A percentile compares a stretch with the other conserved stretches of the same genome.
phyloP scores from a whole-genome alignment of 305 asterid genomes.

The Andrographis paniculata region DNA sequence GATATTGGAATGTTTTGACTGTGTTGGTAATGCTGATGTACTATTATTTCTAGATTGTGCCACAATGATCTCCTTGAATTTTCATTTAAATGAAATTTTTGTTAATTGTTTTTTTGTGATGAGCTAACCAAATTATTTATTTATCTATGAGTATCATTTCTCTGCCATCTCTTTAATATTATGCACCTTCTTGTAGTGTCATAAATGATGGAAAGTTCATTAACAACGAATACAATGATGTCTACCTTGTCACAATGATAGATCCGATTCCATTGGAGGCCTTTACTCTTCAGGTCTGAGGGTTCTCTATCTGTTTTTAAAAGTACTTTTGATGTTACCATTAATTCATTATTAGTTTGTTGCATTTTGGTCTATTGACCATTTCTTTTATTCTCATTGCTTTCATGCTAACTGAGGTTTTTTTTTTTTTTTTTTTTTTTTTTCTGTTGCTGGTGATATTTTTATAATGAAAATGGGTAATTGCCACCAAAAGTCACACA shows the following conservation, averaged over 20 bases:
- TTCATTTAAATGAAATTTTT: too few species aligned
- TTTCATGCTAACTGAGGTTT: conserved; percentile 4
- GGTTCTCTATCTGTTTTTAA: conserved; percentile 13
- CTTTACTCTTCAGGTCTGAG: conserved; percentile 83
- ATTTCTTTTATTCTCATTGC: conserved; percentile 1
- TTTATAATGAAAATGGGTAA: background rate
- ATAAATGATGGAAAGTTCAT: conserved; percentile 63
- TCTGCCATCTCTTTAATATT: conserved; percentile 9
- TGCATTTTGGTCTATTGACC: background rate
- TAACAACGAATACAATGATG: conserved; percentile 87
- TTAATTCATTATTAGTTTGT: background rate
- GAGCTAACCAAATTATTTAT: too few species aligned
- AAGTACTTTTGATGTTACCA: too few species aligned
- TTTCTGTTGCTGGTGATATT: background rate
- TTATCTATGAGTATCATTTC: background rate
- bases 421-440: background rate
- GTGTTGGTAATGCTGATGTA: too few species aligned
- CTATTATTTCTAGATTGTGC: conserved; percentile 2
- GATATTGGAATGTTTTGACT: too few species aligned
- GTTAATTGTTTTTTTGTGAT: too few species aligned
- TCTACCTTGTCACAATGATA: conserved; percentile 80
- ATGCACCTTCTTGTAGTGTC: conserved; percentile 51
- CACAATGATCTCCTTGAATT: conserved; percentile 6
- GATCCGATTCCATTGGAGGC: conserved; percentile 96
- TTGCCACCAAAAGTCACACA: background rate